Evolutionary conservation across 2,329 filamentous ascomycete species (phyloP).

Genomic region (Fusarium sterilihyphosum): DNA sequence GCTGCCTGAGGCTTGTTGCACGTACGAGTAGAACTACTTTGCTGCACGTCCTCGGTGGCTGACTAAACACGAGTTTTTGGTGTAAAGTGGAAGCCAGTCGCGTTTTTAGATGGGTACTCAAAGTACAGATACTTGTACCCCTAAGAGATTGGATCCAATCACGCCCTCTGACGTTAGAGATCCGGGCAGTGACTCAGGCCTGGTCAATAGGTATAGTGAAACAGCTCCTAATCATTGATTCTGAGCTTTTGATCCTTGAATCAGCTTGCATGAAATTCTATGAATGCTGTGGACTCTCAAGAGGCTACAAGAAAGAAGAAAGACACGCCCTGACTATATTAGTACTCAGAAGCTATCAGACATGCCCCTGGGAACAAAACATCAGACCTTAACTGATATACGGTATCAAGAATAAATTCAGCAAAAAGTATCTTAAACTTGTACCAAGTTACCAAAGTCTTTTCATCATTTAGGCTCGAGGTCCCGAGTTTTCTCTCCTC

Average conservation of each 20-base stretch:
- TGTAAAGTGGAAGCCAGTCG: neutral
- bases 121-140: constrained; percentile 33
- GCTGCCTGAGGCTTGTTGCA: constrained; percentile 39
- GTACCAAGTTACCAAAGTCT: neutral
- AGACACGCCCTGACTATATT: neutral
- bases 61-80: constrained; percentile 30
- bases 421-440: neutral
- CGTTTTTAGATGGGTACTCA: neutral
- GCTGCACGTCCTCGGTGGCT: constrained; percentile 32
- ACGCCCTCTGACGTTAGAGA: constrained; percentile 27
- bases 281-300: neutral
- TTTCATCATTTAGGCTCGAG: neutral
- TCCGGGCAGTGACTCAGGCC: constrained; percentile 40
- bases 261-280: constrained; percentile 15
- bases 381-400: neutral
- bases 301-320: neutral
- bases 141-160: constrained; percentile 10
- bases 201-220: neutral
- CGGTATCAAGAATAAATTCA: neutral
- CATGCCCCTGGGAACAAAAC: neutral
- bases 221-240: constrained; percentile 34
- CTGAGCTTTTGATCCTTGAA: constrained; percentile 7
- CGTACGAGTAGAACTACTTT: constrained; percentile 26
- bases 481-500: neutral
- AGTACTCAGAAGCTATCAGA: neutral